Conservation (phyloP, 2,329 filamentous ascomycete species). For the Diaporthe ampelina region DNA sequence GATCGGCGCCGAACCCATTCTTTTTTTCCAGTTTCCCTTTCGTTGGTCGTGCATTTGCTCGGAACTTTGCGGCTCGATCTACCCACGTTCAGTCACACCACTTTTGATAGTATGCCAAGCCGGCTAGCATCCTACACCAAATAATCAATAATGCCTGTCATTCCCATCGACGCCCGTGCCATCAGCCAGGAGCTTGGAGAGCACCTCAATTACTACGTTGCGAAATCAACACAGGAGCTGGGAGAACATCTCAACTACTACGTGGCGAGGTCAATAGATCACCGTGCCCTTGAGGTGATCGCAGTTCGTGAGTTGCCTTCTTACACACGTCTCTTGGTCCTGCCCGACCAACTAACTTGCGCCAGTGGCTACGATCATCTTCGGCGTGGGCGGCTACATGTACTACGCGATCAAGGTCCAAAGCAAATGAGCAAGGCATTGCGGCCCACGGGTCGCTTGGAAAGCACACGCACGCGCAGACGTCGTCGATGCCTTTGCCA, state of each 20-base stretch:
- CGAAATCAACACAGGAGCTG: conserved; percentile 35
- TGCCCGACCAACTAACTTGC: background rate
- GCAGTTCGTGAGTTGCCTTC: conserved; percentile 18
- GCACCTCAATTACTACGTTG: conserved; percentile 35
- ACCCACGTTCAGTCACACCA: background rate
- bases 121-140: conserved; percentile 6
- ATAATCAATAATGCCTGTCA: conserved; percentile 33
- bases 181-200: conserved; percentile 37
- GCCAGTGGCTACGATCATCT: conserved; percentile 33
- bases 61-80: background rate
- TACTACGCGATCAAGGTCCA: conserved; percentile 40
- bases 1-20: conserved; percentile 1
- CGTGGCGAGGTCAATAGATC: conserved; percentile 33
- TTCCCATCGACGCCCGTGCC: conserved; percentile 35
- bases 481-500: too few species aligned
- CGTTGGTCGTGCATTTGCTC: background rate
- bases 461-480: background rate
- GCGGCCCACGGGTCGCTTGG: background rate
- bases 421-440: conserved; percentile 30
- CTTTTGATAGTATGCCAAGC: conserved; percentile 10
- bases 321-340: background rate
- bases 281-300: conserved; percentile 34
- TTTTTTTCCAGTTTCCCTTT: background rate
- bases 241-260: conserved; percentile 36
- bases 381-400: conserved; percentile 41